phyloP scores from a whole-genome alignment of 2,329 filamentous ascomycete genomes.

The Sarocladium strictum region DNA sequence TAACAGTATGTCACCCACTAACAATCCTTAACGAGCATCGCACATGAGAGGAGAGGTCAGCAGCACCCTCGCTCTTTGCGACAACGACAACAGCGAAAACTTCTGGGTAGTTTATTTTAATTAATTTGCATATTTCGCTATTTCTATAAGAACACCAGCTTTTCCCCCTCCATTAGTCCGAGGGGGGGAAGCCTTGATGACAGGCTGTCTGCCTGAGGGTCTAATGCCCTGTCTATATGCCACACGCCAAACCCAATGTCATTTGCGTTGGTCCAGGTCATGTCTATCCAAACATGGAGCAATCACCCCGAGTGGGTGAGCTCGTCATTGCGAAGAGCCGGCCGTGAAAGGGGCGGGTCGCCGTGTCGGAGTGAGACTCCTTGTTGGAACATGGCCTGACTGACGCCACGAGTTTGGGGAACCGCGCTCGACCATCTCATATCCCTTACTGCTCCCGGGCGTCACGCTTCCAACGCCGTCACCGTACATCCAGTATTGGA shows the following conservation, averaged over 20 bases:
- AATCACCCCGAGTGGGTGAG: neutral
- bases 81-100: neutral
- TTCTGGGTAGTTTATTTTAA: neutral
- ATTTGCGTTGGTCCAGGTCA: neutral
- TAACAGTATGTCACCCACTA: neutral
- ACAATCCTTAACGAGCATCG: conserved; percentile 9
- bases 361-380: conserved; percentile 32
- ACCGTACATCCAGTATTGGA: conserved; percentile 69
- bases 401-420: conserved; percentile 10
- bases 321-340: conserved; percentile 20
- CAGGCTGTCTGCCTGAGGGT: neutral
- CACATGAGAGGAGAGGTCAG: neutral
- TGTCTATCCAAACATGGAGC: conserved; percentile 2
- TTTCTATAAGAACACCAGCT: neutral
- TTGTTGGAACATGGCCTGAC: conserved; percentile 24
- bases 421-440: conserved; percentile 26
- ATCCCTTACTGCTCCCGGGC: conserved; percentile 27
- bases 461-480: conserved; percentile 30
- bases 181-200: neutral
- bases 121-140: neutral
- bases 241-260: conserved; percentile 1
- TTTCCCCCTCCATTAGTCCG: too few species aligned
- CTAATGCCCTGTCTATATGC: conserved; percentile 6
- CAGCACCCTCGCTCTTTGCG: neutral
- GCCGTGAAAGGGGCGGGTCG: conserved; percentile 31